Conservation (phyloP, 202 grass and related monocot genomes). For the Schoenoplectus triqueter region DNA sequence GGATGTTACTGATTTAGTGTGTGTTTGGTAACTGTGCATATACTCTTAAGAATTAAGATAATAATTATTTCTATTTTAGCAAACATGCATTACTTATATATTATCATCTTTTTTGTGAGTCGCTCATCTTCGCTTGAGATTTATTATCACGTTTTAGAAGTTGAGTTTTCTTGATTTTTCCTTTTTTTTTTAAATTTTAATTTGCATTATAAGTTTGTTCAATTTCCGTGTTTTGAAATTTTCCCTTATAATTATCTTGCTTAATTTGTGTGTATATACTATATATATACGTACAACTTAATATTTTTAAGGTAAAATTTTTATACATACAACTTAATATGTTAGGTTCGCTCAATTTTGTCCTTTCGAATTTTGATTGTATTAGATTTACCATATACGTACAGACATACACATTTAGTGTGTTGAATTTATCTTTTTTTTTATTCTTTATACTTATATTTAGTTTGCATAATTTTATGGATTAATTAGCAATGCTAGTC, state of each 20-base stretch:
- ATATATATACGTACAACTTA: not conserved
- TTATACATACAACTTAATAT: not conserved
- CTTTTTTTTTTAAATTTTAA: not conserved
- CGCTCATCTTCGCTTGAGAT: not conserved
- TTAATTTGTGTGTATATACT: not conserved
- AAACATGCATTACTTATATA: not conserved
- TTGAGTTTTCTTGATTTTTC: not conserved
- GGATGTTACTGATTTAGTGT: not conserved
- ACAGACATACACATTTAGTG: not conserved
- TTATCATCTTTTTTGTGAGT: not conserved
- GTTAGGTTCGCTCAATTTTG: not conserved
- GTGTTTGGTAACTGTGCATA: constrained; percentile 17
- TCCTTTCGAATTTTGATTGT: not conserved
- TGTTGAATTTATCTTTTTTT: not conserved
- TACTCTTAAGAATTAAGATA: not conserved
- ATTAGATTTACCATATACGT: not conserved
- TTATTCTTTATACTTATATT: not conserved
- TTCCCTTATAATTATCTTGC: not conserved
- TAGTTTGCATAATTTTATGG: not conserved
- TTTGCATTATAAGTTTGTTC: not conserved
- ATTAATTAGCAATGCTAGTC: not conserved
- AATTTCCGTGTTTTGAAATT: not conserved
- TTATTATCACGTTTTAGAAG: not conserved
- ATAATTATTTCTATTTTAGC: not conserved
- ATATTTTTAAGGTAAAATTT: not conserved